Conservation (phyloP, 2,329 filamentous ascomycete genomes). For the Leptoxyphium fumago region DNA sequence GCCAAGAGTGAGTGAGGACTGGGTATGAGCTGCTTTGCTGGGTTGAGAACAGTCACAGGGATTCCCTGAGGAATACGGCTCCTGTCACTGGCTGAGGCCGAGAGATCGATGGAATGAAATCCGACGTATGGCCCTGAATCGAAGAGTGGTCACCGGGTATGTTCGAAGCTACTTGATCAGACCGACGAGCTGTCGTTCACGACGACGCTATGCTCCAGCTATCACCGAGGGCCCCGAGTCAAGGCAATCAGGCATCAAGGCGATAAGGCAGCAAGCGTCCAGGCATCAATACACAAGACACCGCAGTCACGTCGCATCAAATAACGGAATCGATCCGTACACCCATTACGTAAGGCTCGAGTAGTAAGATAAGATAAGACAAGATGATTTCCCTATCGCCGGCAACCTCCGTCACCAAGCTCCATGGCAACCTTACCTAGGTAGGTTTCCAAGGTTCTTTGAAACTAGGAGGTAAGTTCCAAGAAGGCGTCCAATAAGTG, state of each 20-base stretch:
- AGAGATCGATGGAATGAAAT: not conserved
- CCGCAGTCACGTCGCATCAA: not conserved
- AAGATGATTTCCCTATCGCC: too few relatives aligned
- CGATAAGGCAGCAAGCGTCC: not conserved
- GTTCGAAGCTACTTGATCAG: not conserved
- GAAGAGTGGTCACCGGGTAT: not conserved
- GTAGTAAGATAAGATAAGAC: too few relatives aligned
- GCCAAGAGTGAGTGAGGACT: not conserved
- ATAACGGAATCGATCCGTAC: not conserved
- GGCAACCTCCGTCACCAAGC: too few relatives aligned
- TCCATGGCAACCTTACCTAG: too few relatives aligned
- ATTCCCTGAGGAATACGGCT: not conserved
- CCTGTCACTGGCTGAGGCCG: not conserved
- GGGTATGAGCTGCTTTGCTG: not conserved
- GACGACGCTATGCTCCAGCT: not conserved
- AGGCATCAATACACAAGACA: not conserved
- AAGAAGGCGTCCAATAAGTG: too few relatives aligned
- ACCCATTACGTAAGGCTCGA: too few relatives aligned
- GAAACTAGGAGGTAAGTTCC: too few relatives aligned
- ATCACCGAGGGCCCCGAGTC: not conserved
- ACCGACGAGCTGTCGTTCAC: not conserved
- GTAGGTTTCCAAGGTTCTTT: too few relatives aligned
- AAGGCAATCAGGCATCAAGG: not conserved
- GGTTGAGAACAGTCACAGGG: not conserved
- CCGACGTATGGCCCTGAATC: not conserved